Percentiles rank a stretch among this genome's conserved stretches.
Evolutionary conservation across 495 filamentous ascomycete genomes (phyloP).

Genomic region (Xanthoparmelia taractica): DNA sequence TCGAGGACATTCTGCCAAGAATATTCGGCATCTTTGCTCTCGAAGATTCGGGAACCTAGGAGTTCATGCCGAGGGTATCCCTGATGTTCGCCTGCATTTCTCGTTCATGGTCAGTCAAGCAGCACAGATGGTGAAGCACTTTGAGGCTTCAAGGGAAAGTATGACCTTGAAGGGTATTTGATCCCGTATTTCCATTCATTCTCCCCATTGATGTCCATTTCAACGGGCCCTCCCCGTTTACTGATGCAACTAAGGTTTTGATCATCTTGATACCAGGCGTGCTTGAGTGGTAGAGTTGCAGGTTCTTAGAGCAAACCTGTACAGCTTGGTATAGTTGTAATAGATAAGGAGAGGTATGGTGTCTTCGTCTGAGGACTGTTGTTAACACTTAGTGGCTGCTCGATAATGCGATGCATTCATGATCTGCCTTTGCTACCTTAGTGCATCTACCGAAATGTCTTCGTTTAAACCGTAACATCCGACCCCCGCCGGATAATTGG

Average conservation of each 20-base stretch:
- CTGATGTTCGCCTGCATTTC: neutral
- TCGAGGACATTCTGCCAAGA: conserved; percentile 2
- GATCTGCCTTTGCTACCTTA: no score
- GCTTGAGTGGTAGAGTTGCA: neutral
- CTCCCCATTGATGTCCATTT: neutral
- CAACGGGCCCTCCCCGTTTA: neutral
- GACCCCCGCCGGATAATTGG: no score
- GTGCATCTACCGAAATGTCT: neutral
- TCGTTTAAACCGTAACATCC: neutral
- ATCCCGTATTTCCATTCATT: conserved; percentile 2
- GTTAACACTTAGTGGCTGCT: neutral
- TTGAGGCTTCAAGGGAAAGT: neutral
- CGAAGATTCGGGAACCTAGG: conserved; percentile 6
- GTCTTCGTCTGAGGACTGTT: no score
- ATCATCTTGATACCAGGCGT: conserved; percentile 4
- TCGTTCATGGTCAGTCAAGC: neutral
- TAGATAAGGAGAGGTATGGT: neutral
- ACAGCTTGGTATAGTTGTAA: neutral
- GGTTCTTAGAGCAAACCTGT: neutral
- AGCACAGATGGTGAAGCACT: neutral
- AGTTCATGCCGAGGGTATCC: conserved; percentile 4
- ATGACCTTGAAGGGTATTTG: conserved; percentile 3
- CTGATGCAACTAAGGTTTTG: neutral
- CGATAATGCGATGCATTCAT: neutral
- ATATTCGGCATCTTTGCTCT: neutral